Conservation (phyloP, 1,139 yeast genomes). For the Schizosaccharomyces versatilis region DNA sequence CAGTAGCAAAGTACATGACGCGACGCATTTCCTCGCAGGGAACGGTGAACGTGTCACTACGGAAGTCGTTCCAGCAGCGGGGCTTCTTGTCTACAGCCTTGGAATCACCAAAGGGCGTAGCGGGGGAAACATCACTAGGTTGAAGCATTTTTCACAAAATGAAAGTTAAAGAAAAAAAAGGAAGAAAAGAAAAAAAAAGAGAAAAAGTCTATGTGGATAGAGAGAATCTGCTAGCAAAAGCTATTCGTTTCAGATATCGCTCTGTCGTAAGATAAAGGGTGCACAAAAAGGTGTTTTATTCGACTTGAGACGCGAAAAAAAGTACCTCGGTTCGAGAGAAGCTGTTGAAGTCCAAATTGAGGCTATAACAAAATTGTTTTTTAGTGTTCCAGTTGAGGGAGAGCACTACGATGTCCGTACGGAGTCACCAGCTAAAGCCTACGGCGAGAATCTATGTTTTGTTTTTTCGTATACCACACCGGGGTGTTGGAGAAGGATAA, state of each 20-base stretch:
- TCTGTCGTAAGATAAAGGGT: not conserved
- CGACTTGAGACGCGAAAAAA: too few relatives aligned
- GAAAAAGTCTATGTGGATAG: not conserved
- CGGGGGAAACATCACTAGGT: not conserved
- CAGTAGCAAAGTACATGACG: conserved; percentile 36
- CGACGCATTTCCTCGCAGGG: conserved; percentile 60
- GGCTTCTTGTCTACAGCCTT: not conserved
- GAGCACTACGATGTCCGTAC: not conserved
- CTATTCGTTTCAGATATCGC: not conserved
- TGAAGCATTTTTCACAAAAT: not conserved
- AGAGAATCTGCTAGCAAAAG: not conserved
- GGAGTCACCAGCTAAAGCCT: not conserved
- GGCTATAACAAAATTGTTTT: not conserved
- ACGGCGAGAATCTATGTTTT: not conserved
- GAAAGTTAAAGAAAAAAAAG: not conserved
- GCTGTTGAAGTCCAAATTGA: not conserved
- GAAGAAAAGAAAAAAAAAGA: not conserved
- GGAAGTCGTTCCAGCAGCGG: conserved; percentile 5
- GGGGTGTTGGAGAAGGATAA: too few relatives aligned
- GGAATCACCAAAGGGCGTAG: not conserved
- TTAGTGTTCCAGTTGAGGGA: not conserved
- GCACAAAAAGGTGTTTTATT: too few relatives aligned
- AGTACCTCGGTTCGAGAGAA: too few relatives aligned
- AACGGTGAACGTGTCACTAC: conserved; percentile 64
- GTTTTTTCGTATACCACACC: not conserved